phyloP scores from a whole-genome alignment of 148 eudicot species.

The Chenopodium berlandieri region DNA sequence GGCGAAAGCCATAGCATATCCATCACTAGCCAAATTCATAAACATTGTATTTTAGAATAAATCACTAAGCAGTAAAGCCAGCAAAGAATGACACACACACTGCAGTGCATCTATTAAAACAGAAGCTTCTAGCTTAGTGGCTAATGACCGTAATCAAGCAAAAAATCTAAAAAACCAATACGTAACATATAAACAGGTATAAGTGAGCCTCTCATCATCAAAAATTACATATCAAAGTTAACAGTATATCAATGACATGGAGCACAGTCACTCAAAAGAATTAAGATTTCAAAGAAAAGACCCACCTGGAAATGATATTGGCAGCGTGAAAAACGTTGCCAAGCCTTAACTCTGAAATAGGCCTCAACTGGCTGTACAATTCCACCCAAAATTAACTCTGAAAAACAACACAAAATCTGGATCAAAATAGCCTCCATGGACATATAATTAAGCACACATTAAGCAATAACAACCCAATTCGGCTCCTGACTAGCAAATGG shows the following conservation, averaged over 20 bases:
- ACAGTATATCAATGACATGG: background rate
- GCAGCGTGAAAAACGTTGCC: slow-evolving; percentile 78
- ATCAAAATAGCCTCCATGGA: slow-evolving; percentile 20
- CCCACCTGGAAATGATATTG: slow-evolving; percentile 79
- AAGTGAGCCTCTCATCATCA: background rate
- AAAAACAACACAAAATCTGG: slow-evolving; percentile 13
- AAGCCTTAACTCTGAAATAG: slow-evolving; percentile 77
- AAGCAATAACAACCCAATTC: background rate
- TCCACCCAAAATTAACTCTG: background rate
- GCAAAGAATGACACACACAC: background rate
- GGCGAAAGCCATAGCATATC: background rate
- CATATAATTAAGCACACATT: background rate
- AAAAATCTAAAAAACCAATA: background rate
- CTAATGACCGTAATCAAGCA: background rate
- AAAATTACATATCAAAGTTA: background rate
- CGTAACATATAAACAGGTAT: too few relatives aligned
- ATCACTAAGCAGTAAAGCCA: slow-evolving; percentile 8
- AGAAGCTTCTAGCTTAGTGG: background rate
- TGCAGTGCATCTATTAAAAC: background rate
- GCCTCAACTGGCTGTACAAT: slow-evolving; percentile 56
- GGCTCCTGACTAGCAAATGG: background rate
- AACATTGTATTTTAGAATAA: background rate
- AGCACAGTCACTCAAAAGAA: slow-evolving; percentile 4
- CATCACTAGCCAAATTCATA: background rate
- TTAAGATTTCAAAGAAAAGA: slow-evolving; percentile 2